Evolutionary conservation across 2,329 filamentous ascomycete species (phyloP).

Genomic region (Dendryphion nanum): DNA sequence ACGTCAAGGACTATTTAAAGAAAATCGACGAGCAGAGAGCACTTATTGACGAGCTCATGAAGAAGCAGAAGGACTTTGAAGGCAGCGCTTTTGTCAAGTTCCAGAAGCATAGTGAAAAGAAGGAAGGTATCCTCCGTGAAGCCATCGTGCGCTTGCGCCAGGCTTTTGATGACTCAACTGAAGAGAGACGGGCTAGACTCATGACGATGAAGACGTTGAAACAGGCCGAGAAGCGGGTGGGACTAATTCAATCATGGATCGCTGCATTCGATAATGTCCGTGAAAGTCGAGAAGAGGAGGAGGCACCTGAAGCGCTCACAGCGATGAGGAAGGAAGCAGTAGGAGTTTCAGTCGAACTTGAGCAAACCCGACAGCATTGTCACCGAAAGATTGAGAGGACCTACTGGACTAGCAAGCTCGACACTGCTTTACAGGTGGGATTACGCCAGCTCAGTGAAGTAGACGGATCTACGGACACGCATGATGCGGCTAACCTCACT

Average conservation of each 20-base stretch:
- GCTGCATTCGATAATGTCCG: constrained; percentile 84
- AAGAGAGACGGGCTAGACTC: constrained; percentile 76
- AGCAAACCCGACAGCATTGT: constrained; percentile 85
- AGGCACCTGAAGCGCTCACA: constrained; percentile 63
- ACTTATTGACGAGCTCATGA: constrained; percentile 93
- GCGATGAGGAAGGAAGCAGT: constrained; percentile 84
- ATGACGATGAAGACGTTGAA: constrained; percentile 78
- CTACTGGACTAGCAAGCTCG: constrained; percentile 84
- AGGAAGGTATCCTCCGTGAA: constrained; percentile 71
- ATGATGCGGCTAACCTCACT: constrained; percentile 69
- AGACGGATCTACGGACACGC: constrained; percentile 62
- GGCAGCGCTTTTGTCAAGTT: constrained; percentile 81
- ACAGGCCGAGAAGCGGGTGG: constrained; percentile 80
- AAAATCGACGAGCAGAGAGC: constrained; percentile 99
- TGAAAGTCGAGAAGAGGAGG: constrained; percentile 67
- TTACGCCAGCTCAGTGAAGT: constrained; percentile 72
- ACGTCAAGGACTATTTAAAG: constrained; percentile 98
- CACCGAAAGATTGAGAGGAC: constrained; percentile 78
- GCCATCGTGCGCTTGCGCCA: constrained; percentile 75
- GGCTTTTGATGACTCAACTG: constrained; percentile 77
- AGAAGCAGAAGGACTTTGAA: constrained; percentile 88
- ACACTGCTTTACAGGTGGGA: constrained; percentile 83
- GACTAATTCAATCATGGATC: constrained; percentile 86
- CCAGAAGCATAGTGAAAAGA: constrained; percentile 84
- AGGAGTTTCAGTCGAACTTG: constrained; percentile 84